phyloP scores from a whole-genome alignment of 768 basidiomycete species.

The Steccherinum ochraceum region DNA sequence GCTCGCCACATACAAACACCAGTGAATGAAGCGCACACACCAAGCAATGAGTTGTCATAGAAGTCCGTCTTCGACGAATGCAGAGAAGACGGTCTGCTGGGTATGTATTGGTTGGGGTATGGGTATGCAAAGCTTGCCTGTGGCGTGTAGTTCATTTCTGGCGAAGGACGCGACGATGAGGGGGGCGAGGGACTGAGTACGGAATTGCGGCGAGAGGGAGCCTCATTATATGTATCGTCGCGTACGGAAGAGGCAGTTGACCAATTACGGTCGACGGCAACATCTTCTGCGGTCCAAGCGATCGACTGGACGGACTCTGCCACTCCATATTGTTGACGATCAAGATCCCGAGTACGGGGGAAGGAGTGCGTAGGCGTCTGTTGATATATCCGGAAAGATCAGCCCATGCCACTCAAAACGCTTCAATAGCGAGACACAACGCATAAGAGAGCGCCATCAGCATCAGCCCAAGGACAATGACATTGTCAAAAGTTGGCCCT shows the following conservation, averaged over 20 bases:
- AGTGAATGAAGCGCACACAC: no score
- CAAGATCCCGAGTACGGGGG: conserved; percentile 4
- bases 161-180: neutral
- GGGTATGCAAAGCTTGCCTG: neutral
- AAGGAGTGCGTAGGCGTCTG: conserved; percentile 8
- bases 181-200: neutral
- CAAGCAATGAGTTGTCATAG: no score
- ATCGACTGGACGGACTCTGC: conserved; percentile 8
- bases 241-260: neutral
- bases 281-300: neutral
- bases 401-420: conserved; percentile 2
- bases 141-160: neutral
- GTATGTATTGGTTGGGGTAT: no score
- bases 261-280: neutral
- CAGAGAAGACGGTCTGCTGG: neutral
- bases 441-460: neutral
- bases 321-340: conserved; percentile 4
- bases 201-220: neutral
- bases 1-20: no score
- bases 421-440: neutral
- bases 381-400: conserved; percentile 11
- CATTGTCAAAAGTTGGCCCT: neutral
- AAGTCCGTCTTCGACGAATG: neutral
- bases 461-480: neutral
- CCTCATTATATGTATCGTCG: conserved; percentile 1